These are phyloP conservation scores for Ceratocystis cubensis DNA, from an alignment of 2,329 filamentous ascomycete species.

Conservation along the genomic window DNA sequence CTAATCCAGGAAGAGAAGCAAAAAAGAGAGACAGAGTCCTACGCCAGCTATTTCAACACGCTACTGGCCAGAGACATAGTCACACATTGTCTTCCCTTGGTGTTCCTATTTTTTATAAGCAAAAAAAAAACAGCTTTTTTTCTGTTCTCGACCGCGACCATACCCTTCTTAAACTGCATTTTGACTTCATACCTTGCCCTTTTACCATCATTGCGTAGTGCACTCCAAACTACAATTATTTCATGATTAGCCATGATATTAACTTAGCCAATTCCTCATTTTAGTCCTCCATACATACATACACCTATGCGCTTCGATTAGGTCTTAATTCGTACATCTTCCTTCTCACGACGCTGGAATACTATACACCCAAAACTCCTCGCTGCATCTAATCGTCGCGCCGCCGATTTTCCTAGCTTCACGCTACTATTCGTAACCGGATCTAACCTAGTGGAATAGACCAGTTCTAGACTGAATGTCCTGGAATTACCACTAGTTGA, in stretches of 20 bases:
- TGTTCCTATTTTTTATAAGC: background rate
- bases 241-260: background rate
- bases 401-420: constrained; percentile 15
- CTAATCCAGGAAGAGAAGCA: background rate
- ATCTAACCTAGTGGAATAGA: constrained; percentile 8
- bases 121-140: background rate
- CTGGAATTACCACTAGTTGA: constrained; percentile 13
- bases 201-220: background rate
- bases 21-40: constrained; percentile 7
- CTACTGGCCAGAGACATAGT: background rate
- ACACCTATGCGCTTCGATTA: background rate
- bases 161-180: background rate
- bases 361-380: background rate
- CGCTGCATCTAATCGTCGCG: background rate
- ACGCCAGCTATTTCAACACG: background rate
- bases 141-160: background rate
- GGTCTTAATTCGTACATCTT: background rate
- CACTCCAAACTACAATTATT: background rate
- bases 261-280: background rate
- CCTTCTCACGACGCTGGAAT: background rate
- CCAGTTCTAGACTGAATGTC: constrained; percentile 18
- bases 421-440: constrained; percentile 11
- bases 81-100: background rate
- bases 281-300: background rate
- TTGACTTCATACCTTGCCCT: background rate